These are phyloP conservation scores for Lophiotrema nucula DNA, from an alignment of 495 filamentous ascomycete genomes.

Conservation along the genomic window DNA sequence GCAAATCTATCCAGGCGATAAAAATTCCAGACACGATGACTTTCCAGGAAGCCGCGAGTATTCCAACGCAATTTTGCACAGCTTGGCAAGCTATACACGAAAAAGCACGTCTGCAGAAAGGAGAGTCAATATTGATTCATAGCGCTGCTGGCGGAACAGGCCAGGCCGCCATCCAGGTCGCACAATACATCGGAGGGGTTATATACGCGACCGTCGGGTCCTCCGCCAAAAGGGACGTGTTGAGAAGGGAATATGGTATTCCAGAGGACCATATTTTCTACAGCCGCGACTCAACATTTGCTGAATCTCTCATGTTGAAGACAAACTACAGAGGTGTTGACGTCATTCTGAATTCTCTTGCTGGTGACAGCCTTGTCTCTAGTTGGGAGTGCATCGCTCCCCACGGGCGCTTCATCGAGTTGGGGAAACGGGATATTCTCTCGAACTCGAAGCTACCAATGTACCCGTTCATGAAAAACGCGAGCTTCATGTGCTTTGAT, in stretches of 20 bases:
- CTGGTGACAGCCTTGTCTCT: conserved; percentile 43
- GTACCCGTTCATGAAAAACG: conserved; percentile 20
- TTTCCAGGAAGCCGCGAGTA: conserved; percentile 36
- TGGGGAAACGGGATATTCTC: conserved; percentile 54
- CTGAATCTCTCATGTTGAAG: conserved; percentile 46
- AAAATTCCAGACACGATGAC: conserved; percentile 37
- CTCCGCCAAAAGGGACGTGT: conserved; percentile 16
- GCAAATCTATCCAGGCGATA: background rate
- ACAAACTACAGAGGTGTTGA: conserved; percentile 61
- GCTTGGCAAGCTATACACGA: conserved; percentile 34
- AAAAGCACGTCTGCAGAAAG: conserved; percentile 34
- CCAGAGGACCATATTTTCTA: conserved; percentile 25
- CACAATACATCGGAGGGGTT: conserved; percentile 38
- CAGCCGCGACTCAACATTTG: conserved; percentile 38
- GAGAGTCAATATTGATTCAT: conserved; percentile 48
- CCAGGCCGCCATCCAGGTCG: conserved; percentile 44
- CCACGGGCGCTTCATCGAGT: conserved; percentile 60
- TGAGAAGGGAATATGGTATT: conserved; percentile 18
- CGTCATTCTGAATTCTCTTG: conserved; percentile 60
- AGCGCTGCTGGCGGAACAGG: conserved; percentile 48
- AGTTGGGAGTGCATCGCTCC: conserved; percentile 55
- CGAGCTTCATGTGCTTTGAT: conserved; percentile 8
- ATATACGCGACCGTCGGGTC: conserved; percentile 38
- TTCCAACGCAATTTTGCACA: conserved; percentile 37
- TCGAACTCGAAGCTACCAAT: conserved; percentile 37